These are phyloP conservation scores for Protomyces inundatus DNA, from an alignment of 1,139 yeast genomes.

Conservation along the genomic window DNA sequence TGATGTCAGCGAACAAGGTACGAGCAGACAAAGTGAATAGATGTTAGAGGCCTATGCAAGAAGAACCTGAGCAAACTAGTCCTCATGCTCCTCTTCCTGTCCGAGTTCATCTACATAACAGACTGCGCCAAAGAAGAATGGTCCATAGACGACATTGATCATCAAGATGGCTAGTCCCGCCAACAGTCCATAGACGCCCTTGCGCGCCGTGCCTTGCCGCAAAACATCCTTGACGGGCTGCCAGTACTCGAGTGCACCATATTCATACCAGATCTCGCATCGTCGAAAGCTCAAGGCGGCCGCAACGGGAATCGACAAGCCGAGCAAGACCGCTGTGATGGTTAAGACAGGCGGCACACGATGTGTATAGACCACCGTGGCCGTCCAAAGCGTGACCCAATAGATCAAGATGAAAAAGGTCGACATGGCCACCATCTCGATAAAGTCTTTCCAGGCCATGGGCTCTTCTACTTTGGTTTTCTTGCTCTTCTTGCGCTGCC, in stretches of 20 bases:
- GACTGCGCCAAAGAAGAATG: slow-evolving; percentile 13
- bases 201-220: slow-evolving; percentile 11
- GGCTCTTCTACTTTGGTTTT: neutral
- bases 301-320: neutral
- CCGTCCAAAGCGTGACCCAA: slow-evolving; percentile 7
- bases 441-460: slow-evolving; percentile 5
- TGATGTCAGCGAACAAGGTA: too few species aligned
- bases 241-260: slow-evolving; percentile 25
- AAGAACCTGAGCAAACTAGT: neutral
- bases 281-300: slow-evolving; percentile 12
- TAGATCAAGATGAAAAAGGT: slow-evolving; percentile 13
- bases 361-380: neutral
- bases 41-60: too few species aligned
- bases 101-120: slow-evolving; percentile 24
- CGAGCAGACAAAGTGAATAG: too few species aligned
- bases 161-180: slow-evolving; percentile 5
- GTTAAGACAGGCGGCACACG: neutral
- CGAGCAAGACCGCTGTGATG: neutral
- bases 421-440: slow-evolving; percentile 14
- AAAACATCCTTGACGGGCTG: slow-evolving; percentile 19
- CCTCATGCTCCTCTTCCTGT: neutral
- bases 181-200: slow-evolving; percentile 3
- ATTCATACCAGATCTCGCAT: slow-evolving; percentile 23
- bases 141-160: slow-evolving; percentile 12
- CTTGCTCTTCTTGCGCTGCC: neutral